phyloP scores from a whole-genome alignment of 148 eudicot species.

The Cornus florida region DNA sequence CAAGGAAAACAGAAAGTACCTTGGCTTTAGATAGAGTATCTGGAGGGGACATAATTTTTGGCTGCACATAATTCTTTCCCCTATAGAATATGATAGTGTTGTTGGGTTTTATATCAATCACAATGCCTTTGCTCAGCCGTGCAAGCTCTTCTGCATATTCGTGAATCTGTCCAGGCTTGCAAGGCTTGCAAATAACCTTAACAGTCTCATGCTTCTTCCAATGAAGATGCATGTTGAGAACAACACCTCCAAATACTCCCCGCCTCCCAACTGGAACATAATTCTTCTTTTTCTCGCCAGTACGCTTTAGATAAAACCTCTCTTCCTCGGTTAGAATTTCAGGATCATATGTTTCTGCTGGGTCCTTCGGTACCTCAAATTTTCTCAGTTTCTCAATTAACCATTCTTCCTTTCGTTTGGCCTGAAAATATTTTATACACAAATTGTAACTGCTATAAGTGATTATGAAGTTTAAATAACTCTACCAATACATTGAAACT shows the following conservation, averaged over 20 bases:
- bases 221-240: slow-evolving; percentile 97
- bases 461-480: background rate
- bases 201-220: slow-evolving; percentile 98
- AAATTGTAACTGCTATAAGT: background rate
- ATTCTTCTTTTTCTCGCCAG: slow-evolving; percentile 96
- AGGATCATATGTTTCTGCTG: slow-evolving; percentile 83
- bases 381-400: slow-evolving; percentile 92
- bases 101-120: slow-evolving; percentile 83
- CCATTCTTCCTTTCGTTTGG: slow-evolving; percentile 96
- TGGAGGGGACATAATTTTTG: slow-evolving; percentile 87
- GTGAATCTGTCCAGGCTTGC: slow-evolving; percentile 86
- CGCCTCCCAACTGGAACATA: slow-evolving; percentile 97
- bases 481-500: background rate
- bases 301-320: slow-evolving; percentile 82
- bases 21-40: slow-evolving; percentile 87
- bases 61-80: slow-evolving; percentile 91
- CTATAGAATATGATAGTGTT: slow-evolving; percentile 86
- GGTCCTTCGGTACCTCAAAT: slow-evolving; percentile 67
- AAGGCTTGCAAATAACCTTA: slow-evolving; percentile 90
- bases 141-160: slow-evolving; percentile 88
- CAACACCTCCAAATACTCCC: slow-evolving; percentile 99
- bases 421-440: slow-evolving; percentile 38
- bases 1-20: slow-evolving; percentile 39
- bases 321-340: slow-evolving; percentile 94
- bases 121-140: slow-evolving; percentile 84